phyloP scores from a whole-genome alignment of 805 yeast species.

The Saturnispora halmiae region DNA sequence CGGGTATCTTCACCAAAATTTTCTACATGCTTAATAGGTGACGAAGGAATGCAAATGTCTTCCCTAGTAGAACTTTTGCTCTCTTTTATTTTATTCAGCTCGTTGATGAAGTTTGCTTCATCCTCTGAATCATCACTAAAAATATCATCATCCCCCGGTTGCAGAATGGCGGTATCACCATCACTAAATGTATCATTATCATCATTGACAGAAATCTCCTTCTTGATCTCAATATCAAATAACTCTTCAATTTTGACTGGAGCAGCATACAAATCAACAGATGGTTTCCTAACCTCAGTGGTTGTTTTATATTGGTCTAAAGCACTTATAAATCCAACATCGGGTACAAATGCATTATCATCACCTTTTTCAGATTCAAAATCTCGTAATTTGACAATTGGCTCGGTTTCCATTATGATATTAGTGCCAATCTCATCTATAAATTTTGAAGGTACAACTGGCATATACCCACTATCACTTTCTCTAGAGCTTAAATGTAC shows the following conservation, averaged over 20 bases:
- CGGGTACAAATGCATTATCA: not conserved
- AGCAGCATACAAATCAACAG: not conserved
- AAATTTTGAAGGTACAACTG: constrained; percentile 7
- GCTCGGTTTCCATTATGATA: not conserved
- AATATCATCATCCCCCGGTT: constrained; percentile 1
- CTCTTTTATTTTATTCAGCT: constrained; percentile 4
- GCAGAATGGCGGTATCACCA: constrained; percentile 2
- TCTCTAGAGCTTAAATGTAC: constrained; percentile 20
- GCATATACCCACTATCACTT: constrained; percentile 5
- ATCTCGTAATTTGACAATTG: constrained; percentile 1
- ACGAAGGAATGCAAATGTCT: not conserved
- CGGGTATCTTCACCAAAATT: not conserved
- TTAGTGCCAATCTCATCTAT: constrained; percentile 6
- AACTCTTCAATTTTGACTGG: constrained; percentile 2
- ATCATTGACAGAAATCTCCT: not conserved
- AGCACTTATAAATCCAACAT: constrained; percentile 4
- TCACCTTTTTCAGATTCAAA: not conserved
- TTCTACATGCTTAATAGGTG: not conserved
- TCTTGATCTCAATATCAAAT: not conserved
- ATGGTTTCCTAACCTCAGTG: not conserved
- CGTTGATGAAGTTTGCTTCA: not conserved
- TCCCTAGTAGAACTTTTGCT: no score
- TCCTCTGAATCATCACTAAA: constrained; percentile 9
- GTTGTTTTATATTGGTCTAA: constrained; percentile 4
- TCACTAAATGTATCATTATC: constrained; percentile 9